phyloP scores from a whole-genome alignment of 176 grass and related monocot genomes.

The Phragmites australis region DNA sequence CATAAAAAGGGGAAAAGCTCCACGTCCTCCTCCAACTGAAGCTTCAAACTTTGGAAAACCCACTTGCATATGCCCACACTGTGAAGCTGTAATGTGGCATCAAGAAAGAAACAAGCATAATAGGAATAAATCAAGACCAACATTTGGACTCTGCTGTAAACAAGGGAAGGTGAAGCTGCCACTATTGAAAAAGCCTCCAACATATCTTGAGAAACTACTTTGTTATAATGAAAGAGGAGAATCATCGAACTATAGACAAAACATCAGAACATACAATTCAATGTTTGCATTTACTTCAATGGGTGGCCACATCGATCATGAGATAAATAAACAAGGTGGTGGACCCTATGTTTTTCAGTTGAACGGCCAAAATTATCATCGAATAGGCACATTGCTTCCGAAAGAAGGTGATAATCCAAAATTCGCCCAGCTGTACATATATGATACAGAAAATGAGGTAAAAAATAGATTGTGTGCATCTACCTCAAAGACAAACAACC shows the following conservation, averaged over 20 bases:
- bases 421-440: constrained; percentile 23
- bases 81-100: constrained; percentile 16
- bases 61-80: not conserved
- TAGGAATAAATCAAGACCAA: not conserved
- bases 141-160: constrained; percentile 9
- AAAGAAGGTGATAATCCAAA: not conserved
- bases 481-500: not conserved
- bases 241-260: constrained; percentile 15
- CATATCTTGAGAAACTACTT: not conserved
- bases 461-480: constrained; percentile 19
- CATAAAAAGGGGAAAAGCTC: not conserved
- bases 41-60: constrained; percentile 24
- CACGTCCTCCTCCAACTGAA: not conserved
- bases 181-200: not conserved
- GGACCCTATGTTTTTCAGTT: constrained; percentile 25
- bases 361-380: constrained; percentile 27
- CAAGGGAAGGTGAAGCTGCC: not conserved
- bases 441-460: constrained; percentile 35
- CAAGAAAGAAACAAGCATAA: constrained; percentile 7
- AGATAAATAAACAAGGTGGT: constrained; percentile 25
- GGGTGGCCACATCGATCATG: constrained; percentile 12
- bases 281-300: constrained; percentile 46
- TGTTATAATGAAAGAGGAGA: not conserved
- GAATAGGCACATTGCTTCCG: constrained; percentile 22
- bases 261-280: constrained; percentile 30